Conservation (phyloP, 768 basidiomycete genomes). For the Lactifluus volemus region DNA sequence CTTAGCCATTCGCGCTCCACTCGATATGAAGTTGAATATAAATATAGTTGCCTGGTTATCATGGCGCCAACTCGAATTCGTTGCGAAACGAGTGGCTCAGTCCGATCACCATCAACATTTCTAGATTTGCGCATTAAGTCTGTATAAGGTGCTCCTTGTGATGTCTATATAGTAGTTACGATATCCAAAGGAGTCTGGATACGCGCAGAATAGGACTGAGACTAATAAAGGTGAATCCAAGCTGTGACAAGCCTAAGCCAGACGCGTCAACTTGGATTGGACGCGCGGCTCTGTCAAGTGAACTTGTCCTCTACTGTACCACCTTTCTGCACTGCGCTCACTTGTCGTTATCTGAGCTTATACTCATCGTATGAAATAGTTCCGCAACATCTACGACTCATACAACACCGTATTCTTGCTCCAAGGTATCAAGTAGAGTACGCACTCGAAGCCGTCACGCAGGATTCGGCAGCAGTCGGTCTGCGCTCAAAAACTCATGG, state of each 20-base stretch:
- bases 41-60: too few relatives aligned
- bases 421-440: slow-evolving; percentile 97
- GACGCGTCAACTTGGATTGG: background rate
- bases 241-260: background rate
- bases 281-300: slow-evolving; percentile 4
- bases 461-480: slow-evolving; percentile 98
- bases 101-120: too few relatives aligned
- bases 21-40: too few relatives aligned
- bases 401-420: slow-evolving; percentile 98
- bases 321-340: background rate
- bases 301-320: background rate
- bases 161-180: too few relatives aligned
- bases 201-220: too few relatives aligned
- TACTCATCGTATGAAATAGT: slow-evolving; percentile 35
- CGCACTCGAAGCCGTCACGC: slow-evolving; percentile 98
- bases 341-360: background rate
- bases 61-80: too few relatives aligned
- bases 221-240: too few relatives aligned
- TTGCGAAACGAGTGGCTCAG: too few relatives aligned
- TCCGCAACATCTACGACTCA: slow-evolving; percentile 95
- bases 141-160: too few relatives aligned
- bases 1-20: too few relatives aligned
- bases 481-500: slow-evolving; percentile 93
- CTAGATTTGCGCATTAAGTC: too few relatives aligned
- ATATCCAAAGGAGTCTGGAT: too few relatives aligned